phyloP scores from a whole-genome alignment of 768 basidiomycete species.

The Pleurotus platypus region DNA sequence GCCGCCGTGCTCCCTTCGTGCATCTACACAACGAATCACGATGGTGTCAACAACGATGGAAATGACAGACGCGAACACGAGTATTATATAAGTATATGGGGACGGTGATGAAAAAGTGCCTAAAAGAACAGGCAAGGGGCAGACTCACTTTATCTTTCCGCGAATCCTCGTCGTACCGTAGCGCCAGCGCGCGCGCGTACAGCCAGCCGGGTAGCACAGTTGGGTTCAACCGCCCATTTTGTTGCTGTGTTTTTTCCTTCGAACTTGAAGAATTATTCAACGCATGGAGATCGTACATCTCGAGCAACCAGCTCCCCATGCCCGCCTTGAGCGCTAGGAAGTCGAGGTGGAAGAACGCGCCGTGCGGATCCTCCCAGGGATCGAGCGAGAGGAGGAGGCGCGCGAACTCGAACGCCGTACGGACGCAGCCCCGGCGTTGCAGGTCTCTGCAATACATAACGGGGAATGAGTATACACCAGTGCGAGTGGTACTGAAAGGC shows the following conservation, averaged over 20 bases:
- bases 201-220: conserved; percentile 74
- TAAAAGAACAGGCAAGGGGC: neutral
- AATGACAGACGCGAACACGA: neutral
- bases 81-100: neutral
- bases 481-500: conserved; percentile 17
- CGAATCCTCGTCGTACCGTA: conserved; percentile 49
- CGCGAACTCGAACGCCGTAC: conserved; percentile 90
- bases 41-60: neutral
- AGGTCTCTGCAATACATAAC: conserved; percentile 53
- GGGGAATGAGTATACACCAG: neutral
- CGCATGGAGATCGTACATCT: conserved; percentile 52
- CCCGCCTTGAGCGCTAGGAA: conserved; percentile 80
- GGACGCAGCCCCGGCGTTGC: conserved; percentile 82
- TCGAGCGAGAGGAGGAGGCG: conserved; percentile 84
- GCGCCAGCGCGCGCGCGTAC: conserved; percentile 67
- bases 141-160: conserved; percentile 34
- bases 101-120: too few relatives aligned
- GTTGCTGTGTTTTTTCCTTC: too few relatives aligned
- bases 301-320: conserved; percentile 78
- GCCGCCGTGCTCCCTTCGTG: conserved; percentile 61
- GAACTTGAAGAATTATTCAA: too few relatives aligned
- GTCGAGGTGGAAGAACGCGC: conserved; percentile 78
- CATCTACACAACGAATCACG: conserved; percentile 29
- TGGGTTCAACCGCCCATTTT: conserved; percentile 26
- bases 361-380: conserved; percentile 87